Conservation (phyloP, 495 filamentous ascomycete genomes). For the Pseudomonodictys pantanalensis region DNA sequence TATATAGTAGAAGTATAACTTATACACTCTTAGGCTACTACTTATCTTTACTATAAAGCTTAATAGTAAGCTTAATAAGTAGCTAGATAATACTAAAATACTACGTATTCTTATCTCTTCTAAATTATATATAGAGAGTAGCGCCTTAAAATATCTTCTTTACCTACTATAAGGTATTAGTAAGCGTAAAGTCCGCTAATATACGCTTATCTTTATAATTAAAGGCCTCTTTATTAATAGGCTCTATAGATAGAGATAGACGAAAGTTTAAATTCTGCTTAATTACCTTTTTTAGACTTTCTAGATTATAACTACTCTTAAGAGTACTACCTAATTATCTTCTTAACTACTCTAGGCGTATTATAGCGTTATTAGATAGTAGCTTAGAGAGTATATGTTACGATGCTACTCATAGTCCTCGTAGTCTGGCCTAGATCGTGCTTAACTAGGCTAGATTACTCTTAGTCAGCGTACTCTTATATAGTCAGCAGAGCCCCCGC, state of each 20-base stretch:
- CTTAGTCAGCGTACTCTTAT: too few species aligned
- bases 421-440: neutral
- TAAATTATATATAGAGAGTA: constrained; percentile 5
- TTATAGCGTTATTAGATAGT: neutral
- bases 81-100: constrained; percentile 14
- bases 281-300: constrained; percentile 7
- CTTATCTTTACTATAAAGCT: constrained; percentile 7
- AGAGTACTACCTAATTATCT: neutral
- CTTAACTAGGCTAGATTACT: too few species aligned
- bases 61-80: constrained; percentile 18
- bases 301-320: constrained; percentile 1
- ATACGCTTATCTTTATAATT: constrained; percentile 7
- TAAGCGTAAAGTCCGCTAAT: constrained; percentile 11
- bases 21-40: constrained; percentile 18
- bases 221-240: constrained; percentile 17
- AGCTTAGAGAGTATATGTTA: neutral
- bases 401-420: neutral
- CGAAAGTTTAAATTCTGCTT: neutral
- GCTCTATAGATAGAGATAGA: constrained; percentile 7
- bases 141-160: constrained; percentile 18
- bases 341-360: neutral
- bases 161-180: constrained; percentile 2
- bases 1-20: constrained; percentile 1
- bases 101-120: constrained; percentile 17
- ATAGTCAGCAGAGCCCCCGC: too few species aligned